Percentiles rank a stretch among this genome's conserved stretches.
Conservation (phyloP, 345 rosid genomes). For the Cardamine occulta region DNA sequence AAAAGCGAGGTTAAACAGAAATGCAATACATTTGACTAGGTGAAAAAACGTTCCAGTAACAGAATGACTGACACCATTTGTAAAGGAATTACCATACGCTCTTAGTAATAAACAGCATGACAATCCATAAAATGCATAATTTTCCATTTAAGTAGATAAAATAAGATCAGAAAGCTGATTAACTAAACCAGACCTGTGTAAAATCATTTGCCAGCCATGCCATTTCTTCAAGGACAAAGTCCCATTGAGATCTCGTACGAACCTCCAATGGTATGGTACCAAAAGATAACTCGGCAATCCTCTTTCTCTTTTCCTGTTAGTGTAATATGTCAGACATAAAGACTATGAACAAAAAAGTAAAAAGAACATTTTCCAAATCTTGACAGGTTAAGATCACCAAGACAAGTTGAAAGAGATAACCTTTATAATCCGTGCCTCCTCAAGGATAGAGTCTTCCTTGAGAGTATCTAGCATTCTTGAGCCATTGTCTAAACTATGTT, state of each 20-base stretch:
- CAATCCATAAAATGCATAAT: slow-evolving; percentile 25
- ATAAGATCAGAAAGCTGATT: slow-evolving; percentile 35
- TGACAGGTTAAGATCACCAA: slow-evolving; percentile 27
- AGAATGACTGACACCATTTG: slow-evolving; percentile 10
- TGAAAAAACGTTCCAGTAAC: slow-evolving; percentile 14
- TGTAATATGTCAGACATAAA: slow-evolving; percentile 40
- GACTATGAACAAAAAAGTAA: slow-evolving; percentile 27
- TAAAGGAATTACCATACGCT: slow-evolving; percentile 3
- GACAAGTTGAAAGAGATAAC: slow-evolving; percentile 49
- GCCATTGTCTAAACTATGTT: slow-evolving; percentile 43
- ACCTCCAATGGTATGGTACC: slow-evolving; percentile 52
- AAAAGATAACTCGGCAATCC: slow-evolving; percentile 76
- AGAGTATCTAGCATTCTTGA: slow-evolving; percentile 55
- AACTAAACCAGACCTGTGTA: slow-evolving; percentile 73
- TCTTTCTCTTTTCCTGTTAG: slow-evolving; percentile 80
- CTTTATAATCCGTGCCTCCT: slow-evolving; percentile 85
- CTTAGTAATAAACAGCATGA: neutral
- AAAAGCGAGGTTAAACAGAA: slow-evolving; percentile 24
- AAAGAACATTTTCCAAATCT: slow-evolving; percentile 23
- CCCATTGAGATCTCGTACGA: slow-evolving; percentile 78
- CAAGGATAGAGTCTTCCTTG: slow-evolving; percentile 78
- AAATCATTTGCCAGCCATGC: slow-evolving; percentile 98
- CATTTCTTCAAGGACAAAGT: slow-evolving; percentile 97
- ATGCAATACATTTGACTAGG: slow-evolving; percentile 10
- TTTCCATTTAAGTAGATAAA: slow-evolving; percentile 2